A percentile compares a stretch with the other conserved stretches of the same genome.
Conservation (phyloP, 1,284 basidiomycete species). For the Apiotrichum siamense region DNA sequence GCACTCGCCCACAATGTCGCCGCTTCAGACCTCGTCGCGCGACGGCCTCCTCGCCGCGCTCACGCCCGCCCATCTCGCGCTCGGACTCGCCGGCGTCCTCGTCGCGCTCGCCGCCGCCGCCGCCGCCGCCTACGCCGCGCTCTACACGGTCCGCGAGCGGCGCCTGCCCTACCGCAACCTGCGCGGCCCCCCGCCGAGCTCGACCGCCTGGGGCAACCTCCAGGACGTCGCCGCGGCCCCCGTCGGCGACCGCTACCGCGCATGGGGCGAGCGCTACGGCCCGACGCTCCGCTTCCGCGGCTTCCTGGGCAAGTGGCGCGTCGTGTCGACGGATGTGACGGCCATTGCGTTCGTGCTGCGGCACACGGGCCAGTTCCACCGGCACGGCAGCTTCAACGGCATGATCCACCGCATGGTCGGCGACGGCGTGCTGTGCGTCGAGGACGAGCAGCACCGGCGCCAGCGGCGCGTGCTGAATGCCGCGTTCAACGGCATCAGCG, state of each 20-base stretch:
- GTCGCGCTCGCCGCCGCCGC: conserved; percentile 46
- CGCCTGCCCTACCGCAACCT: conserved; percentile 12
- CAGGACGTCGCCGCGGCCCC: neutral
- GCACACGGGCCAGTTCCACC: conserved; percentile 60
- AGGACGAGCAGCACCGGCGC: conserved; percentile 53
- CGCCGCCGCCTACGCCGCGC: conserved; percentile 45
- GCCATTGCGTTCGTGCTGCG: conserved; percentile 59
- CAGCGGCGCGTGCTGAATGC: conserved; percentile 51
- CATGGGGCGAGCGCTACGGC: conserved; percentile 8
- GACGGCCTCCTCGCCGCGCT: conserved; percentile 31
- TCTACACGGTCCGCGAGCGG: conserved; percentile 3
- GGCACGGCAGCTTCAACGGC: conserved; percentile 59
- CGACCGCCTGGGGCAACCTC: conserved; percentile 7
- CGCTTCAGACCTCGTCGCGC: conserved; percentile 8
- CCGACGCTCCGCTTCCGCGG: conserved; percentile 23
- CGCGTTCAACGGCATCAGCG: conserved; percentile 44
- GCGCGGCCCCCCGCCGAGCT: conserved; percentile 4
- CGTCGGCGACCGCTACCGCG: neutral
- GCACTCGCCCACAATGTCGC: conserved; percentile 16
- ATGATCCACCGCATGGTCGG: conserved; percentile 50
- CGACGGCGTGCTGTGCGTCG: conserved; percentile 42
- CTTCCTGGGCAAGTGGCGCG: conserved; percentile 38
- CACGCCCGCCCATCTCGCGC: conserved; percentile 4
- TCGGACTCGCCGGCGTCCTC: conserved; percentile 22
- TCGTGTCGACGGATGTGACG: conserved; percentile 58